Evolutionary conservation across 768 basidiomycete genomes (phyloP).

Genomic region (Naganishia antarctica): DNA sequence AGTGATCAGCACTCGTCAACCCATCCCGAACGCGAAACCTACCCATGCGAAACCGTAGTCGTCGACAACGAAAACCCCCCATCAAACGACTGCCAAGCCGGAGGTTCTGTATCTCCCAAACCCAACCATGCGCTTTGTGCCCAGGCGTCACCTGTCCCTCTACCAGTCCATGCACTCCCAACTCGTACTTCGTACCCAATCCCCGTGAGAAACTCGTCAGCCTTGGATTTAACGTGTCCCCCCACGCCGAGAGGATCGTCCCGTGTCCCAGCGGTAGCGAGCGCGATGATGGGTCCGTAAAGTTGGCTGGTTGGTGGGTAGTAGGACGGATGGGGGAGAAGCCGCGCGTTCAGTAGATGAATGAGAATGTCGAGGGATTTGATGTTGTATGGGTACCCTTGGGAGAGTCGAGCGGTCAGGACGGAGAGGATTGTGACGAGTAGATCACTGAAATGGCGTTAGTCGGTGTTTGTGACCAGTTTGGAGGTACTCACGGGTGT

Average conservation of each 20-base stretch:
- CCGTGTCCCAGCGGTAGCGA: background rate
- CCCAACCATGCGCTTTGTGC: background rate
- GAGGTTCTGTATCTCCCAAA: background rate
- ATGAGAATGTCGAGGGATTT: conserved; percentile 16
- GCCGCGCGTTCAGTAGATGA: conserved; percentile 2
- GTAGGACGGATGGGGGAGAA: background rate
- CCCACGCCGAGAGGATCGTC: background rate
- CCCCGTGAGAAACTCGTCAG: conserved; percentile 4
- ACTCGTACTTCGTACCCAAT: background rate
- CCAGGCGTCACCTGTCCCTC: conserved; percentile 1
- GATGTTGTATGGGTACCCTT: background rate
- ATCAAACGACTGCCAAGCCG: background rate
- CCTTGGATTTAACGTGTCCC: conserved; percentile 3
- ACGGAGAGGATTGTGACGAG: background rate
- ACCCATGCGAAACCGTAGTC: background rate
- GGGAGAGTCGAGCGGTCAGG: background rate
- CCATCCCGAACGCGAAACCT: background rate
- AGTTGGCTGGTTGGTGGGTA: background rate
- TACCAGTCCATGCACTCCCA: conserved; percentile 1
- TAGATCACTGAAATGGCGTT: no score
- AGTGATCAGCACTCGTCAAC: background rate
- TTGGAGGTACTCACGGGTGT: conserved; percentile 4
- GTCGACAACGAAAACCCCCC: background rate
- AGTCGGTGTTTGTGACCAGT: no score
- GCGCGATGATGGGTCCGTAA: conserved; percentile 6